Conservation (phyloP, 345 rosid genomes). For the Mercurialis annua region DNA sequence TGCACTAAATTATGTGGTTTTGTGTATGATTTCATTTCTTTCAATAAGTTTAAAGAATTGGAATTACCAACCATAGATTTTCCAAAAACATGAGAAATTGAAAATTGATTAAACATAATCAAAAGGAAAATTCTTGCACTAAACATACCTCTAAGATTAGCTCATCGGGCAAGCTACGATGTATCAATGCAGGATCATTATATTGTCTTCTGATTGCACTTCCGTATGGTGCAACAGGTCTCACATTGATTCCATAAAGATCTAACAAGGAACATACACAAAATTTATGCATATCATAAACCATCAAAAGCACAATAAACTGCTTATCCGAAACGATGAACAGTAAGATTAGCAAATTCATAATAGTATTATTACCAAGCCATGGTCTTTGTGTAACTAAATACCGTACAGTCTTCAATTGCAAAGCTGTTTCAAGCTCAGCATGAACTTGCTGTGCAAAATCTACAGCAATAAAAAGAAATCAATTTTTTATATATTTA, state of each 20-base stretch:
- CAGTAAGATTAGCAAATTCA: not conserved
- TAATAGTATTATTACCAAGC: conserved; percentile 73
- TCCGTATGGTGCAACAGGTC: conserved; percentile 81
- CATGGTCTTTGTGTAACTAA: conserved; percentile 77
- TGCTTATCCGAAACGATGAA: not conserved
- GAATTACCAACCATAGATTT: no score
- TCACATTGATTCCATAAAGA: conserved; percentile 83
- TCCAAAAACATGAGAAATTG: no score
- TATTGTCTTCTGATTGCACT: conserved; percentile 58
- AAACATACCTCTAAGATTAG: conserved; percentile 70
- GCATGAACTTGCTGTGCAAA: conserved; percentile 49
- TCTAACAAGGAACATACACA: conserved; percentile 42
- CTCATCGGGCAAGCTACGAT: conserved; percentile 89
- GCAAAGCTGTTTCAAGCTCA: conserved; percentile 82
- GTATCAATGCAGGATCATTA: conserved; percentile 68
- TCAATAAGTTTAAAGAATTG: no score
- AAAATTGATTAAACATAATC: no score
- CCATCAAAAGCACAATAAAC: not conserved
- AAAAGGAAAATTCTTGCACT: no score
- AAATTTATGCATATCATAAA: not conserved
- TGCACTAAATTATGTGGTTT: no score
- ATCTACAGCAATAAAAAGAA: conserved; percentile 30
- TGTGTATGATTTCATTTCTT: no score
- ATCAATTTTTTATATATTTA: no score
- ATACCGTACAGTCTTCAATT: conserved; percentile 63